Evolutionary conservation across 2,329 filamentous ascomycete species (phyloP).

Genomic region (Ramichloridium luteum): DNA sequence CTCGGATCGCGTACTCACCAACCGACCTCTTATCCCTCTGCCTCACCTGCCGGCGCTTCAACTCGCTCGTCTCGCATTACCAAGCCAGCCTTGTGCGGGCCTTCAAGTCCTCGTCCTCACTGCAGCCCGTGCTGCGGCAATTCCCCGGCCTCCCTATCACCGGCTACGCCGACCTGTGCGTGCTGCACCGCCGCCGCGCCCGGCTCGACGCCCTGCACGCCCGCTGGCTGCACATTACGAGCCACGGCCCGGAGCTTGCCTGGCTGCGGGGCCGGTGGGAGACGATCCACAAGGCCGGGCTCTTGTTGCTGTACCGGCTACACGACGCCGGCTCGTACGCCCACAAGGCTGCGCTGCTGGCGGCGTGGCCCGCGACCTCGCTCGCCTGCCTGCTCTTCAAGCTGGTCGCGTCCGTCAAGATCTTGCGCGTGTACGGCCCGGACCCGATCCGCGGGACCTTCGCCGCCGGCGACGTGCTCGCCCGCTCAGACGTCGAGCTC

Average conservation of each 20-base stretch:
- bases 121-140: slow-evolving; percentile 8
- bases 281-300: slow-evolving; percentile 20
- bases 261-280: slow-evolving; percentile 24
- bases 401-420: slow-evolving; percentile 19
- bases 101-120: slow-evolving; percentile 7
- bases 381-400: slow-evolving; percentile 25
- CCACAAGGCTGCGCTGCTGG: slow-evolving; percentile 16
- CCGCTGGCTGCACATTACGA: slow-evolving; percentile 21
- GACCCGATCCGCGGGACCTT: slow-evolving; percentile 15
- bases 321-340: slow-evolving; percentile 15
- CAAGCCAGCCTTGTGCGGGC: slow-evolving; percentile 18
- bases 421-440: slow-evolving; percentile 22
- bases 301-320: slow-evolving; percentile 23
- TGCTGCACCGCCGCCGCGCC: slow-evolving; percentile 12
- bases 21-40: slow-evolving; percentile 14
- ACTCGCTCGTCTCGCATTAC: slow-evolving; percentile 18
- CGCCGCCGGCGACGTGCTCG: slow-evolving; percentile 11
- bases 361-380: slow-evolving; percentile 18
- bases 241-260: slow-evolving; percentile 16
- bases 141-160: slow-evolving; percentile 17
- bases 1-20: slow-evolving; percentile 20
- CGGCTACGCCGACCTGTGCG: slow-evolving; percentile 13
- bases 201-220: slow-evolving; percentile 16
- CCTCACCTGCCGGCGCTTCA: slow-evolving; percentile 17
- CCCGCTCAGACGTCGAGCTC: slow-evolving; percentile 22